Conservation (phyloP, 192 early-diverging fungal species). For the Chytriomyces confervae region DNA sequence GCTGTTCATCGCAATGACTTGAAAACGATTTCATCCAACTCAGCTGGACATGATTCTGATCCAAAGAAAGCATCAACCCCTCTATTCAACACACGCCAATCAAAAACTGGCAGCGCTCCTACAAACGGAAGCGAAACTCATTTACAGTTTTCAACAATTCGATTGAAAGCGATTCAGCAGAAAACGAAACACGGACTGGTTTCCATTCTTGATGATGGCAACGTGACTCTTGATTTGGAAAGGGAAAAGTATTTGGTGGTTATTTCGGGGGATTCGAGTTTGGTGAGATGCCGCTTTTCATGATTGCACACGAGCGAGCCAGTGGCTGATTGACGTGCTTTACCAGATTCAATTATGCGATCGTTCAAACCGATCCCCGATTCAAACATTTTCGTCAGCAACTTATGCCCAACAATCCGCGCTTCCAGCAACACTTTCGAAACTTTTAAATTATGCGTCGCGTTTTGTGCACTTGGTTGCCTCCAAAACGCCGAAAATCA, state of each 20-base stretch:
- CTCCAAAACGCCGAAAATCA: conserved; percentile 67
- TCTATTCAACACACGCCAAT: no score
- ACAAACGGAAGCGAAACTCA: background rate
- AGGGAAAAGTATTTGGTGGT: conserved; percentile 47
- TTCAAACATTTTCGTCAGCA: background rate
- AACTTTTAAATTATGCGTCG: conserved; percentile 41
- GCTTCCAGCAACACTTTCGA: conserved; percentile 10
- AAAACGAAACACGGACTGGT: conserved; percentile 58
- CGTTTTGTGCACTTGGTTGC: conserved; percentile 62
- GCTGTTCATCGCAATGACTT: no score
- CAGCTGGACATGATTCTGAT: no score
- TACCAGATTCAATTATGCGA: conserved; percentile 38
- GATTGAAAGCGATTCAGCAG: conserved; percentile 56
- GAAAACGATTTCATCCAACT: no score
- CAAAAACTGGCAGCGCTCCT: no score
- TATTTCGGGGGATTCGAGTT: conserved; percentile 41
- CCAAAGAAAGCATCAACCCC: no score
- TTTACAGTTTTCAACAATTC: conserved; percentile 45
- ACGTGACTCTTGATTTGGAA: conserved; percentile 52
- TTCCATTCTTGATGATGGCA: conserved; percentile 42
- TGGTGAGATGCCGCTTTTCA: background rate
- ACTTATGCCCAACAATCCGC: background rate
- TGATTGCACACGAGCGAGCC: background rate
- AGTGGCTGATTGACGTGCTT: background rate
- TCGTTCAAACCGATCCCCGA: conserved; percentile 12